A percentile compares a stretch with the other conserved stretches of the same genome.
phyloP scores from a whole-genome alignment of 768 basidiomycete species.

The Hysterangium stoloniferum region DNA sequence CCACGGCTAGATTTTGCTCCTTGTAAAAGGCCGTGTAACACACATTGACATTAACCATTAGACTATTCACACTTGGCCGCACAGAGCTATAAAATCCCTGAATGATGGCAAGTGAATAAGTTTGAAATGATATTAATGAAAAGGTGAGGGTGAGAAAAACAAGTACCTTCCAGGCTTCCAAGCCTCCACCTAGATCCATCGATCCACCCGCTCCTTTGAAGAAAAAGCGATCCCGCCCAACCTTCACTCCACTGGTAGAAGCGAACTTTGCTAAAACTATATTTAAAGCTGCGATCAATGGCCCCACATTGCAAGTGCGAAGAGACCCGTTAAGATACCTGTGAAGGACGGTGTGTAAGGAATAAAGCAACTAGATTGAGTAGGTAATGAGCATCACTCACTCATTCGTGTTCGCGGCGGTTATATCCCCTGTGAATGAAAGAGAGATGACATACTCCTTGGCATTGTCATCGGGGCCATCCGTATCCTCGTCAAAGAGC shows the following conservation, averaged over 20 bases:
- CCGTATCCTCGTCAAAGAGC: constrained; percentile 38
- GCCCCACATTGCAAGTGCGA: constrained; percentile 50
- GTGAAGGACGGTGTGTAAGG: too few species aligned
- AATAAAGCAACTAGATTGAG: constrained; percentile 4
- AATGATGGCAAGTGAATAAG: background rate
- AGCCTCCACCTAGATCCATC: constrained; percentile 40
- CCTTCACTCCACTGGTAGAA: constrained; percentile 47
- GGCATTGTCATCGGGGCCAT: constrained; percentile 27
- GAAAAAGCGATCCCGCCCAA: constrained; percentile 62
- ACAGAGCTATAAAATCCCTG: constrained; percentile 35
- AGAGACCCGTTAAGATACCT: constrained; percentile 52
- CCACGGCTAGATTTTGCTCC: constrained; percentile 53
- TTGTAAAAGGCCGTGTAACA: constrained; percentile 44
- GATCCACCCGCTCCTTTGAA: constrained; percentile 33
- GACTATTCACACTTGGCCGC: constrained; percentile 33
- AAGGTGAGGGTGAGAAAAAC: background rate
- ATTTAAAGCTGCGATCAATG: constrained; percentile 57
- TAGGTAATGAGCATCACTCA: constrained; percentile 18
- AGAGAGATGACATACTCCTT: constrained; percentile 38
- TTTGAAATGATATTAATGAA: background rate
- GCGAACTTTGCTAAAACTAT: constrained; percentile 50
- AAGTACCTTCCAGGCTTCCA: constrained; percentile 43
- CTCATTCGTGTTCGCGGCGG: constrained; percentile 34
- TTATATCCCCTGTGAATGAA: constrained; percentile 35
- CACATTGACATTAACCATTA: constrained; percentile 49